Evolutionary conservation across 2,329 filamentous ascomycete genomes (phyloP).

Genomic region (Colletotrichum sp.): DNA sequence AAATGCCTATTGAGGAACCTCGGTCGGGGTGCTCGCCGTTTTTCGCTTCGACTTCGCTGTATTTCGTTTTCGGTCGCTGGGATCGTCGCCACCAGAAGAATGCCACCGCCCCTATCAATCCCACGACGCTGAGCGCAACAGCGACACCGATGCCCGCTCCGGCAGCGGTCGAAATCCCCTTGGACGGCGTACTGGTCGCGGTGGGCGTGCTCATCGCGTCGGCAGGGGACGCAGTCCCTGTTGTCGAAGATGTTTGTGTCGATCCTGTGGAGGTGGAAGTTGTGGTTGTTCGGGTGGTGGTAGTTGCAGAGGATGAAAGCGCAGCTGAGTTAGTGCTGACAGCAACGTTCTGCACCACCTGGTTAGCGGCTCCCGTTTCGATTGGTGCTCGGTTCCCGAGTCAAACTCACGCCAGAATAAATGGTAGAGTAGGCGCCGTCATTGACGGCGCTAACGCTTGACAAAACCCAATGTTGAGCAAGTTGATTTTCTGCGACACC

Average conservation of each 20-base stretch:
- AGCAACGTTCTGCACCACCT: not conserved
- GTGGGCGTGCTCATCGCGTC: not conserved
- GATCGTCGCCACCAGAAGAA: conserved; percentile 33
- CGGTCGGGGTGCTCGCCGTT: not conserved
- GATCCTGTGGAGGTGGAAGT: conserved; percentile 2
- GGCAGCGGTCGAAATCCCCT: conserved; percentile 30
- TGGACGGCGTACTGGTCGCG: not conserved
- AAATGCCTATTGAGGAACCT: not conserved
- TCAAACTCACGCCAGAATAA: conserved; percentile 30
- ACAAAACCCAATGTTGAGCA: conserved; percentile 39
- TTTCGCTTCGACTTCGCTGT: conserved; percentile 14
- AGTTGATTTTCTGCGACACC: conserved; percentile 25
- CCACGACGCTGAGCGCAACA: conserved; percentile 29
- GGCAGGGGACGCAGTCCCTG: not conserved
- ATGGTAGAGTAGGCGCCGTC: conserved; percentile 37
- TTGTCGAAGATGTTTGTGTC: not conserved
- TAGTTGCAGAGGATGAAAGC: conserved; percentile 13
- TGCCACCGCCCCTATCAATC: conserved; percentile 23
- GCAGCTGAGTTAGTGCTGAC: not conserved
- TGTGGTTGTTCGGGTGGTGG: not conserved
- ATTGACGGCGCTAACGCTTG: conserved; percentile 32
- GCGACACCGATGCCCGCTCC: conserved; percentile 36
- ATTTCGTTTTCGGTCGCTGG: conserved; percentile 1
- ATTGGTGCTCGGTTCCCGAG: not conserved
- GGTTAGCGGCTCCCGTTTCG: not conserved